Evolutionary conservation across 495 filamentous ascomycete genomes (phyloP).

Genomic region (Daldinia childiae): DNA sequence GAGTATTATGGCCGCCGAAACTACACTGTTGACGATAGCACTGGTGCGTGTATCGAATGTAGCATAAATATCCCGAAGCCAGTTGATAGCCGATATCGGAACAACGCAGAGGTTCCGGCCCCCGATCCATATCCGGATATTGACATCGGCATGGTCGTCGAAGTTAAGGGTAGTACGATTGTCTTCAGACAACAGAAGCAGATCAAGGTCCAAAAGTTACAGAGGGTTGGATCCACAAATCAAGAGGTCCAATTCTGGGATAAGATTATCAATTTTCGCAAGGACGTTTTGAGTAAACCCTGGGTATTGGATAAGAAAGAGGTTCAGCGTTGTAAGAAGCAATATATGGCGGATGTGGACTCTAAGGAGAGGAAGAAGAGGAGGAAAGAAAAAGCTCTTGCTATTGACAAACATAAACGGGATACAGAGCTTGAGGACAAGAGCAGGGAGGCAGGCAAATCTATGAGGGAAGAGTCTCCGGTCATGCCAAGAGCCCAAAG

Average conservation of each 20-base stretch:
- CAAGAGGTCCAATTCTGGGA: constrained; percentile 82
- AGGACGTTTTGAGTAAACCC: constrained; percentile 69
- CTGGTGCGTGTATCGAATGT: constrained; percentile 77
- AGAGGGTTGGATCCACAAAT: constrained; percentile 67
- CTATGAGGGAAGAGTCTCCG: constrained; percentile 13
- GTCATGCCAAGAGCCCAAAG: not conserved
- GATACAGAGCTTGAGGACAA: not conserved
- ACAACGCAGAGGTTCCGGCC: constrained; percentile 6
- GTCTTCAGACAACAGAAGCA: constrained; percentile 71
- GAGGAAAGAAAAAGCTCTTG: constrained; percentile 44
- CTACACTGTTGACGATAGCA: constrained; percentile 86
- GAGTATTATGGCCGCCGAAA: constrained; percentile 67
- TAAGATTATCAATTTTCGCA: constrained; percentile 68
- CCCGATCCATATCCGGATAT: constrained; percentile 50
- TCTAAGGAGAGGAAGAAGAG: constrained; percentile 50
- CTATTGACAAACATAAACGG: not conserved
- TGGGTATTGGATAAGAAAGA: constrained; percentile 71
- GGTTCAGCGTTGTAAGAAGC: constrained; percentile 61
- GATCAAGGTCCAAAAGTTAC: constrained; percentile 74
- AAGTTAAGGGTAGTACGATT: constrained; percentile 77
- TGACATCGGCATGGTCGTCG: constrained; percentile 73
- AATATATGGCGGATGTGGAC: constrained; percentile 52
- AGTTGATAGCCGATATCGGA: constrained; percentile 3
- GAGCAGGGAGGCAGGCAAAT: constrained; percentile 10
- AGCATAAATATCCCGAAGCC: constrained; percentile 39